phyloP scores from a whole-genome alignment of 1,139 yeast genomes.

The Tardiomyces blankii region DNA sequence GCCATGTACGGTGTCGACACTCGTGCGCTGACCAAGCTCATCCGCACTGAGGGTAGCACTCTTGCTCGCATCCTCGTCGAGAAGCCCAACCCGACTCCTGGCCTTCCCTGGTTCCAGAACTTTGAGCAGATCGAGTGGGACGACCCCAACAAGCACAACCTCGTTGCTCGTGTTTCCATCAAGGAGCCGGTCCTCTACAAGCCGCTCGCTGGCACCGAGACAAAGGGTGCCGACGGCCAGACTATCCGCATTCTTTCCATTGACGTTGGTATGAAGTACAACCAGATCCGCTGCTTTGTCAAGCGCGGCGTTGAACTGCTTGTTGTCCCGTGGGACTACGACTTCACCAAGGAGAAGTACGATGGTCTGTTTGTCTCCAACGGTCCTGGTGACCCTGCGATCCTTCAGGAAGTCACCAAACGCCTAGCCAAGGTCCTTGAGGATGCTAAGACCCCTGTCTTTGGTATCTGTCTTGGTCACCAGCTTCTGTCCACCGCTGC shows the following conservation, averaged over 20 bases:
- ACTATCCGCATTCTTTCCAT: slow-evolving; percentile 75
- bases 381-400: slow-evolving; percentile 99
- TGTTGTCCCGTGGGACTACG: slow-evolving; percentile 96
- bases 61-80: slow-evolving; percentile 73
- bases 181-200: slow-evolving; percentile 64
- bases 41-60: slow-evolving; percentile 88
- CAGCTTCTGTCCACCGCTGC: slow-evolving; percentile 93
- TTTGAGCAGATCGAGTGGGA: slow-evolving; percentile 80
- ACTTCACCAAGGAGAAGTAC: slow-evolving; percentile 57
- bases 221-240: slow-evolving; percentile 61
- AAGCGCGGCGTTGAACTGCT: slow-evolving; percentile 91
- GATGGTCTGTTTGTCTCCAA: slow-evolving; percentile 95
- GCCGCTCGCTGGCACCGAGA: slow-evolving; percentile 43
- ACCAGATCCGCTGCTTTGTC: slow-evolving; percentile 95
- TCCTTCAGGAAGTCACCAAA: slow-evolving; percentile 54
- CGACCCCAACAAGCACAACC: slow-evolving; percentile 84
- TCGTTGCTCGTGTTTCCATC: slow-evolving; percentile 84
- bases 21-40: slow-evolving; percentile 83
- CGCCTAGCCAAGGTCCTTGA: slow-evolving; percentile 46
- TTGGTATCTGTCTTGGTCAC: slow-evolving; percentile 98
- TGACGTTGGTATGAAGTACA: slow-evolving; percentile 97
- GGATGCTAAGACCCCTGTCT: slow-evolving; percentile 51
- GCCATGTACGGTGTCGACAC: slow-evolving; percentile 98
- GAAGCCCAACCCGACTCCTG: slow-evolving; percentile 27
- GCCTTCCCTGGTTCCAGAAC: slow-evolving; percentile 45